Conservation (phyloP, 2,329 filamentous ascomycete species). For the Sarocladium oryzae region DNA sequence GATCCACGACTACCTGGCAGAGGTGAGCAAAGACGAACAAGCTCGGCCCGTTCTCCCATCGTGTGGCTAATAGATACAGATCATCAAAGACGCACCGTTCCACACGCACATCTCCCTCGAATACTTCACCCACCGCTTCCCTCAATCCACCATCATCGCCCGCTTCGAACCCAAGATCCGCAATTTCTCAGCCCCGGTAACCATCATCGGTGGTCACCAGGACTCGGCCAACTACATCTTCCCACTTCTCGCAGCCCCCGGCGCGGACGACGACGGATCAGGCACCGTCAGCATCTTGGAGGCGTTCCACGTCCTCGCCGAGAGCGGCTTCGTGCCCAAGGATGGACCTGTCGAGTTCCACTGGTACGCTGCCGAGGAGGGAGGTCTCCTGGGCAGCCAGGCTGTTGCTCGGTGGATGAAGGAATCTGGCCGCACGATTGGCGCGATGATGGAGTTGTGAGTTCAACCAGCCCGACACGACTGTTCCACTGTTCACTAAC, state of each 20-base stretch:
- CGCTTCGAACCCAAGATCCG: slow-evolving; percentile 44
- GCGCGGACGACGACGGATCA: slow-evolving; percentile 68
- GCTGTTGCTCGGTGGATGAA: slow-evolving; percentile 38
- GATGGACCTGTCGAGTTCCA: slow-evolving; percentile 60
- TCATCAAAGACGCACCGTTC: slow-evolving; percentile 26
- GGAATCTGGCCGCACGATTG: slow-evolving; percentile 53
- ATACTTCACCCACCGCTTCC: slow-evolving; percentile 53
- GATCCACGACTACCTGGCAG: slow-evolving; percentile 29
- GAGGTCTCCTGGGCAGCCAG: slow-evolving; percentile 57
- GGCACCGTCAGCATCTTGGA: slow-evolving; percentile 70
- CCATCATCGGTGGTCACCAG: slow-evolving; percentile 54
- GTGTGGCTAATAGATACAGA: no score
- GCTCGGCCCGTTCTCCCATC: no score
- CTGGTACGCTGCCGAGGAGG: slow-evolving; percentile 77
- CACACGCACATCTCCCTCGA: slow-evolving; percentile 31
- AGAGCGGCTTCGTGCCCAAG: slow-evolving; percentile 28
- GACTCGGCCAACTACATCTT: slow-evolving; percentile 70
- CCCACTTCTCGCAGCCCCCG: slow-evolving; percentile 62
- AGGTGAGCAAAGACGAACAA: slow-evolving; percentile 14
- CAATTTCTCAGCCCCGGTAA: slow-evolving; percentile 1
- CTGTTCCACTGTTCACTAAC: no score
- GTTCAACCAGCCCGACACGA: no score
- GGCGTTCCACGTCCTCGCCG: slow-evolving; percentile 58
- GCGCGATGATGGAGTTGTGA: slow-evolving; percentile 62
- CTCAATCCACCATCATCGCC: slow-evolving; percentile 65